Evolutionary conservation across 1,284 basidiomycete species (phyloP).

Genomic region (Pterula multifida): DNA sequence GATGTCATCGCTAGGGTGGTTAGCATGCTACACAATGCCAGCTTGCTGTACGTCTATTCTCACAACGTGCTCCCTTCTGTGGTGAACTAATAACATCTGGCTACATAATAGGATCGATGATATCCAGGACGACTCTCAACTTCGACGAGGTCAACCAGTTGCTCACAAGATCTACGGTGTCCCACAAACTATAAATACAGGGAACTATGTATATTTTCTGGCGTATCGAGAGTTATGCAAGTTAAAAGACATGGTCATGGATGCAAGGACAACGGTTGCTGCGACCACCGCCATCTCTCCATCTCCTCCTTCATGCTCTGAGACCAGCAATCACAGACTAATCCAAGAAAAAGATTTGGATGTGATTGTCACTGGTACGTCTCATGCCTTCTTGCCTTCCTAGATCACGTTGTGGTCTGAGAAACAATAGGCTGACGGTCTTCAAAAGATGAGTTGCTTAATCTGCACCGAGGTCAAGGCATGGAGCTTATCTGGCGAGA

Average conservation of each 20-base stretch:
- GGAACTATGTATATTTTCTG: constrained; percentile 94
- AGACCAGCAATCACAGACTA: constrained; percentile 17
- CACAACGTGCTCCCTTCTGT: constrained; percentile 6
- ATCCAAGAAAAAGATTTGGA: constrained; percentile 36
- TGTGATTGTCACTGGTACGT: constrained; percentile 52
- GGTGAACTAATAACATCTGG: constrained; percentile 1
- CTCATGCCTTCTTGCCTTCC: too few relatives aligned
- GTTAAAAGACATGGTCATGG: neutral
- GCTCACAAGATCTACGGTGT: constrained; percentile 94
- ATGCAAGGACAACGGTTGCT: neutral
- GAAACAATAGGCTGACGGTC: neutral
- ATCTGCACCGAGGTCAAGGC: constrained; percentile 91
- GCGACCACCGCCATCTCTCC: neutral
- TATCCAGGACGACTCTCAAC: constrained; percentile 91
- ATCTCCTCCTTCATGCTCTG: constrained; percentile 13
- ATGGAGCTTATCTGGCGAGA: constrained; percentile 94
- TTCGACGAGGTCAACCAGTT: constrained; percentile 82
- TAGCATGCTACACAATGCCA: constrained; percentile 90
- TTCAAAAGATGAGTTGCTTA: constrained; percentile 67
- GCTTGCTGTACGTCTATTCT: constrained; percentile 59
- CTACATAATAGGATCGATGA: constrained; percentile 74
- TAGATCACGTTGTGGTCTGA: neutral
- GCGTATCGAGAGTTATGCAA: constrained; percentile 69
- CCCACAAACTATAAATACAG: constrained; percentile 95
- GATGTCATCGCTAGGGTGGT: constrained; percentile 71